phyloP scores from a whole-genome alignment of 768 basidiomycete genomes.

The Boletus huronensis region DNA sequence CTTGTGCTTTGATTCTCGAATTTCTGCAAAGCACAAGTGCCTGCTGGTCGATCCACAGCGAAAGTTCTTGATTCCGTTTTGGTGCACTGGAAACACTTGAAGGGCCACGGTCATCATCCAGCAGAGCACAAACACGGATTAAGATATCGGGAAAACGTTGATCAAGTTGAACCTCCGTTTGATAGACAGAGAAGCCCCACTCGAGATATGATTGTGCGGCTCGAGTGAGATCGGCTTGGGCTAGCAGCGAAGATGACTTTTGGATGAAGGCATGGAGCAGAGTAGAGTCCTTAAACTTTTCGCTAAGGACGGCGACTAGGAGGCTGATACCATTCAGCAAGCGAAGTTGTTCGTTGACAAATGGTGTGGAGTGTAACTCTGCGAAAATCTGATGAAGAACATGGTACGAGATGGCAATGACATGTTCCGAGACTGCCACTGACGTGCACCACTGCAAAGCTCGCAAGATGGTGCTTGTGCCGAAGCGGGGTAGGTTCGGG shows the following conservation, averaged over 20 bases:
- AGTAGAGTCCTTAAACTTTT: slow-evolving; percentile 52
- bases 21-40: slow-evolving; percentile 40
- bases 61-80: slow-evolving; percentile 44
- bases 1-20: slow-evolving; percentile 38
- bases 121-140: slow-evolving; percentile 61
- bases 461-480: slow-evolving; percentile 46
- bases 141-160: slow-evolving; percentile 61
- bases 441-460: slow-evolving; percentile 59
- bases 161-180: slow-evolving; percentile 39
- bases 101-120: slow-evolving; percentile 49
- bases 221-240: slow-evolving; percentile 62
- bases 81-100: slow-evolving; percentile 28
- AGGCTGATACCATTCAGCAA: slow-evolving; percentile 69
- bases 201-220: slow-evolving; percentile 74
- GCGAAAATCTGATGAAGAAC: slow-evolving; percentile 71
- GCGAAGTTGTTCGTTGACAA: slow-evolving; percentile 83
- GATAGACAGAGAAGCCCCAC: slow-evolving; percentile 66
- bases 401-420: slow-evolving; percentile 69
- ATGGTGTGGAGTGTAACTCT: slow-evolving; percentile 57
- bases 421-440: slow-evolving; percentile 40
- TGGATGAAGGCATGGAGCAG: slow-evolving; percentile 68
- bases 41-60: slow-evolving; percentile 63
- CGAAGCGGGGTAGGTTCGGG: slow-evolving; percentile 64
- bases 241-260: slow-evolving; percentile 61
- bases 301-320: slow-evolving; percentile 61